Percentiles rank a stretch among this genome's conserved stretches.
Conservation (phyloP, 345 rosid species). For the Bruguiera sexangula region DNA sequence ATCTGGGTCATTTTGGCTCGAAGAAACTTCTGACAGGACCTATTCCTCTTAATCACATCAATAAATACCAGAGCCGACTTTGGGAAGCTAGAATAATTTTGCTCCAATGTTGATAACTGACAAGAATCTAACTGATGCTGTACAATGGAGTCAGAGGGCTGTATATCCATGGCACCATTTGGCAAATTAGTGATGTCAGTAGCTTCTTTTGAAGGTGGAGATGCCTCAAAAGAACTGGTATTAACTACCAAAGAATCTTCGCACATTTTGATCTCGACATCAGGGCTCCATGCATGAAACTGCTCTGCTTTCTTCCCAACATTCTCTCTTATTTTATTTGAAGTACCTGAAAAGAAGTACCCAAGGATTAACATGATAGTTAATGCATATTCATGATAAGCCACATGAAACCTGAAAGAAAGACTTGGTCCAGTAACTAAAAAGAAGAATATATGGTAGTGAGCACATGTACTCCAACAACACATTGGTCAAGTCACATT, state of each 20-base stretch:
- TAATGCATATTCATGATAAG: neutral
- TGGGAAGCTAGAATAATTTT: slow-evolving; percentile 51
- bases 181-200: slow-evolving; percentile 15
- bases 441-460: too few relatives aligned
- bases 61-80: slow-evolving; percentile 62
- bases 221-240: slow-evolving; percentile 41
- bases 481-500: too few relatives aligned
- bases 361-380: neutral
- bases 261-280: slow-evolving; percentile 30
- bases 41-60: slow-evolving; percentile 77
- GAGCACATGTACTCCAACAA: too few relatives aligned
- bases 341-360: slow-evolving; percentile 23
- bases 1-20: slow-evolving; percentile 59
- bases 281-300: slow-evolving; percentile 21
- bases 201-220: slow-evolving; percentile 32
- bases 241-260: slow-evolving; percentile 31
- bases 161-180: slow-evolving; percentile 32
- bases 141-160: slow-evolving; percentile 23
- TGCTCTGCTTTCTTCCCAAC: slow-evolving; percentile 29
- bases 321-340: slow-evolving; percentile 26
- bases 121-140: slow-evolving; percentile 30
- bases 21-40: slow-evolving; percentile 70
- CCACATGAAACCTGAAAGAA: neutral
- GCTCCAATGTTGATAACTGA: slow-evolving; percentile 28
- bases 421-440: too few relatives aligned